Percentiles rank a stretch among this genome's conserved stretches.
Conservation (phyloP, 2,329 filamentous ascomycete genomes). For the Podosphaera fusca region DNA sequence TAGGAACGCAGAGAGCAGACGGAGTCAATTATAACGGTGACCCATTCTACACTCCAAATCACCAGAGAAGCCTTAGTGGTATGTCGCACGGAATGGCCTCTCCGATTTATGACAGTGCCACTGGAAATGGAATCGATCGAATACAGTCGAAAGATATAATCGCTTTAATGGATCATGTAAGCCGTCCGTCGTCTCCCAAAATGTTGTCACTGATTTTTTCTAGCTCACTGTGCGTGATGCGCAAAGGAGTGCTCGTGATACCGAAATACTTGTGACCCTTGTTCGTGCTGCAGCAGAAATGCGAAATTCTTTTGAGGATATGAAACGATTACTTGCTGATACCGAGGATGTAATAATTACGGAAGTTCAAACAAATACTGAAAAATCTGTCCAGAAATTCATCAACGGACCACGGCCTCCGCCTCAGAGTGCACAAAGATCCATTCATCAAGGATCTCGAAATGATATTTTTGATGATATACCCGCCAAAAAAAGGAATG, state of each 20-base stretch:
- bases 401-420: slow-evolving; percentile 72
- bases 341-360: slow-evolving; percentile 79
- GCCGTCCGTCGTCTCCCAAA: slow-evolving; percentile 13
- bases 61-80: slow-evolving; percentile 52
- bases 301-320: slow-evolving; percentile 86
- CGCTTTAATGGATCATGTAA: slow-evolving; percentile 83
- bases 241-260: slow-evolving; percentile 85
- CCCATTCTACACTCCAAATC: slow-evolving; percentile 38
- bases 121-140: slow-evolving; percentile 3
- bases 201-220: slow-evolving; percentile 5
- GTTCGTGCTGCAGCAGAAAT: slow-evolving; percentile 90
- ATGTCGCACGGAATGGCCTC: slow-evolving; percentile 82
- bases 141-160: slow-evolving; percentile 21
- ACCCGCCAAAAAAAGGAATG: slow-evolving; percentile 63
- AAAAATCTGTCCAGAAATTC: slow-evolving; percentile 59
- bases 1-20: slow-evolving; percentile 20
- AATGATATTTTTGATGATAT: slow-evolving; percentile 29
- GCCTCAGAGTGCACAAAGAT: slow-evolving; percentile 31
- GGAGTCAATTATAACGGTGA: slow-evolving; percentile 30
- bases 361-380: slow-evolving; percentile 68
- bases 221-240: slow-evolving; percentile 86
- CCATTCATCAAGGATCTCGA: slow-evolving; percentile 24
- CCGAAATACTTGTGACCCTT: slow-evolving; percentile 82
- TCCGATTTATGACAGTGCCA: slow-evolving; percentile 74
- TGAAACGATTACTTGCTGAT: slow-evolving; percentile 77